A percentile compares a stretch with the other conserved stretches of the same genome.
Conservation (phyloP, 2,329 filamentous ascomycete species). For the Pseudogymnoascus sp. region DNA sequence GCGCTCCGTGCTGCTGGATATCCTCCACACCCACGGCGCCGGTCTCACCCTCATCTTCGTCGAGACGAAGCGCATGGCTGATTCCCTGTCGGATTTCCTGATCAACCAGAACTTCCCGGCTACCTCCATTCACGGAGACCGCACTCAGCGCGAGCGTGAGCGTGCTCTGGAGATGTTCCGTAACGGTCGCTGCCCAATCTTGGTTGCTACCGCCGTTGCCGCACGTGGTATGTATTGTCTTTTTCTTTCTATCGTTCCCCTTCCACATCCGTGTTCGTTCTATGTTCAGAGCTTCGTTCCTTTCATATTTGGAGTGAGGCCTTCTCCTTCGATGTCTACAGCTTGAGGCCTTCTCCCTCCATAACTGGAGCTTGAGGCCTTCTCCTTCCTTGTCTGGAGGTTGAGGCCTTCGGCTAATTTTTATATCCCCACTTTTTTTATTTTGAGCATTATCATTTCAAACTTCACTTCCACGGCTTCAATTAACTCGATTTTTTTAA, state of each 20-base stretch:
- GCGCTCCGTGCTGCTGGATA: slow-evolving; percentile 93
- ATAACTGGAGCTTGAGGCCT: too few species aligned
- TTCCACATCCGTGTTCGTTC: neutral
- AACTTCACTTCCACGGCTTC: slow-evolving; percentile 7
- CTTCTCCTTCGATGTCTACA: too few species aligned
- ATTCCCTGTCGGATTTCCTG: slow-evolving; percentile 93
- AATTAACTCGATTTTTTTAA: neutral
- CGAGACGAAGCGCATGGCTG: slow-evolving; percentile 99
- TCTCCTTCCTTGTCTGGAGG: too few species aligned
- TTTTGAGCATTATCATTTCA: neutral
- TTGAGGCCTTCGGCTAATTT: neutral
- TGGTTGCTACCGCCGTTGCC: slow-evolving; percentile 94
- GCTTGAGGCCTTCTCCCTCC: too few species aligned
- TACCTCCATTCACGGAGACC: slow-evolving; percentile 96
- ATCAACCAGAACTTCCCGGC: slow-evolving; percentile 98
- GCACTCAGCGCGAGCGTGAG: slow-evolving; percentile 97
- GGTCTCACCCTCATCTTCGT: slow-evolving; percentile 96
- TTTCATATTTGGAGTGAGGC: too few species aligned
- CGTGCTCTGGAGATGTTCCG: slow-evolving; percentile 96
- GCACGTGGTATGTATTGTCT: slow-evolving; percentile 44
- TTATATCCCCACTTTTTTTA: neutral
- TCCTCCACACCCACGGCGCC: slow-evolving; percentile 85
- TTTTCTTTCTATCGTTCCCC: neutral
- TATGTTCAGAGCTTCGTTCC: neutral
- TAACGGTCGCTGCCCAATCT: slow-evolving; percentile 86